Percentiles rank a stretch among this genome's conserved stretches.
Evolutionary conservation across 345 rosid genomes (phyloP).

Genomic region (Linum lewisii): DNA sequence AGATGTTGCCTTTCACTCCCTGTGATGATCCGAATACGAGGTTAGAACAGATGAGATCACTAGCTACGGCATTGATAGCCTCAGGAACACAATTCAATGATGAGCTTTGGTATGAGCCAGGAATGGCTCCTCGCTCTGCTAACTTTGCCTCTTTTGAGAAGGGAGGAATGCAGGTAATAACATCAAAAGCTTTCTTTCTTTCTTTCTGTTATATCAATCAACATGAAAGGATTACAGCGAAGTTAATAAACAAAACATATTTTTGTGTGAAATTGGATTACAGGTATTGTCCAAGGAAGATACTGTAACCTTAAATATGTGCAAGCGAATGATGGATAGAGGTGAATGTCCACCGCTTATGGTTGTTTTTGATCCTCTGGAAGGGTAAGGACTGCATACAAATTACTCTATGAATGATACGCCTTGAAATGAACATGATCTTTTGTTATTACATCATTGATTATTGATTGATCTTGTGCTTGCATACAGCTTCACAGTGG

Average conservation of each 20-base stretch:
- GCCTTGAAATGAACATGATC: too few species aligned
- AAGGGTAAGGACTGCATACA: too few species aligned
- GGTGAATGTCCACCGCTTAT: conserved; percentile 27
- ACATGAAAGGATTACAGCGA: too few species aligned
- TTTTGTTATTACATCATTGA: too few species aligned
- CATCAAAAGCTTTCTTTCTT: conserved; percentile 1
- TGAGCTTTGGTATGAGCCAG: conserved; percentile 45
- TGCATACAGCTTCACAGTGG: conserved; percentile 82
- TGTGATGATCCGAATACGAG: conserved; percentile 54
- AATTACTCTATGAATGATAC: too few species aligned
- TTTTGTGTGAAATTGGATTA: neutral
- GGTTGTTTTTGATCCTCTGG: conserved; percentile 23
- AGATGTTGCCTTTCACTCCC: conserved; percentile 62
- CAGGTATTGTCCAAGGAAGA: conserved; percentile 25
- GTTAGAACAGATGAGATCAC: conserved; percentile 65
- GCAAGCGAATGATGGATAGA: conserved; percentile 22
- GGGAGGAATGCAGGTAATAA: conserved; percentile 84
- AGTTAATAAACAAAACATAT: too few species aligned
- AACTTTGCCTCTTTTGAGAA: conserved; percentile 64
- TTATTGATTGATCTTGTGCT: too few species aligned
- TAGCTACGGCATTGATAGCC: conserved; percentile 75
- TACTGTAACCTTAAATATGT: conserved; percentile 16
- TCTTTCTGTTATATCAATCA: too few species aligned
- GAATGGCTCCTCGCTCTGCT: conserved; percentile 69
- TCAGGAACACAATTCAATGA: conserved; percentile 59